Evolutionary conservation across 768 basidiomycete species (phyloP).

Genomic region (Boletus eberwhitei): DNA sequence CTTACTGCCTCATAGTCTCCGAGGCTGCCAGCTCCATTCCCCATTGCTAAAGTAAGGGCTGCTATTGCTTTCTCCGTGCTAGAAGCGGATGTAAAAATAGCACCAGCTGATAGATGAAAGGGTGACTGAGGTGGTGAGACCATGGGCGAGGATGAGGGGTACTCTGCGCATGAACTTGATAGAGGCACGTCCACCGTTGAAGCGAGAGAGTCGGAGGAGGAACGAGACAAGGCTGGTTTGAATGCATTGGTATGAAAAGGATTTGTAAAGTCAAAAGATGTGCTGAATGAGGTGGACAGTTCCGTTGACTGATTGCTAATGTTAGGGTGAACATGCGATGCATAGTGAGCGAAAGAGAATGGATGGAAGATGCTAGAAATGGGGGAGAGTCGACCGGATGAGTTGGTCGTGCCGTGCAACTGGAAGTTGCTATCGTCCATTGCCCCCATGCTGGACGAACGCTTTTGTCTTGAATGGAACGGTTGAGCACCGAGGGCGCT

Average conservation of each 20-base stretch:
- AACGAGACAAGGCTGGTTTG: conserved; percentile 14
- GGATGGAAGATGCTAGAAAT: conserved; percentile 20
- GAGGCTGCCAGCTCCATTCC: conserved; percentile 59
- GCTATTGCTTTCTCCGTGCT: conserved; percentile 59
- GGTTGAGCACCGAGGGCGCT: conserved; percentile 23
- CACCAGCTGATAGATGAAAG: background rate
- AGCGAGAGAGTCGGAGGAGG: conserved; percentile 18
- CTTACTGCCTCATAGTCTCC: conserved; percentile 53
- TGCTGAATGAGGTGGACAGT: conserved; percentile 20
- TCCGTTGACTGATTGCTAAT: conserved; percentile 12
- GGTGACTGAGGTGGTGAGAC: conserved; percentile 15
- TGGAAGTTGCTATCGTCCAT: conserved; percentile 38
- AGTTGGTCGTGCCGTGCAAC: conserved; percentile 6
- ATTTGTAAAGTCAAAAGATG: conserved; percentile 26
- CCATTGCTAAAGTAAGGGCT: conserved; percentile 56
- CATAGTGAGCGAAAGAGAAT: conserved; percentile 7
- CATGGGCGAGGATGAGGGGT: conserved; percentile 10
- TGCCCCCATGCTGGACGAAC: conserved; percentile 44
- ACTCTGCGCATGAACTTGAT: conserved; percentile 2
- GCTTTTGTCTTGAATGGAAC: conserved; percentile 33
- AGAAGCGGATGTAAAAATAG: conserved; percentile 33
- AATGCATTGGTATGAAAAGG: conserved; percentile 28
- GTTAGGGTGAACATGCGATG: conserved; percentile 14
- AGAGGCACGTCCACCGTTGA: conserved; percentile 7
- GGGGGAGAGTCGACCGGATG: conserved; percentile 23